Evolutionary conservation across 169 alveolate genomes (phyloP), one percentile per base, ranked within the genome.

Genomic region (Amoebophrya sp.): DNA sequence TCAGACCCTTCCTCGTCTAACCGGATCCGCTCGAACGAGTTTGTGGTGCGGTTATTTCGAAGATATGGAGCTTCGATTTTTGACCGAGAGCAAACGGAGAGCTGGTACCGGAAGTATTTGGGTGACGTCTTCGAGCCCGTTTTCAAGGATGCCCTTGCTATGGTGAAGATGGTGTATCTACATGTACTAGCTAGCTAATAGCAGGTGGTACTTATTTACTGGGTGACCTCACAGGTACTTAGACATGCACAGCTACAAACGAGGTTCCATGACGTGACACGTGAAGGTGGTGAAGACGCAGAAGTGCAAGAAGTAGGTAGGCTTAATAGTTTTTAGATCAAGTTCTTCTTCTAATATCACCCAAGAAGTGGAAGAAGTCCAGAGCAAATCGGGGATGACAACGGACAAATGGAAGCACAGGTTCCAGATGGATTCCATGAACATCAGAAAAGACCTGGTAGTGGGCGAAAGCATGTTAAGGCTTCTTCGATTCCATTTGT

Each of bases 31-130:
- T 29, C 18, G 83, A 65, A 65, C 83, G 83, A 65, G 33, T 65
- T 65, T 26, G 12, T 6, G 36, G n/a, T 65, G 83, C 83, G 83
- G 83, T 26, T 65, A 36, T 6, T 6, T 36, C 83, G 83, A 1
- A 6, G 26, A 10, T 65, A 6, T 36, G 83, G 83, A 10, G 39
- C n/a, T 29, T 12, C 36, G 10, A 65, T 65, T 18, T 65, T 65
- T 36, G 83, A 65, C 26, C 83, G 83, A 6, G 83, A 65, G 83
- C 83, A 65, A 36, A 65, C 83, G 36, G 83, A 65, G 83, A 26
- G 39, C 38, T 65, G 83, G 83, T 65, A 65, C 83, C 83, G 83
- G 39, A 65, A 65, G 83, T 65, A 65, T 36, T 18, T 65, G 33
- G 83, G 83, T 36, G 83, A 65, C 10, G 83, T 65, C 38, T 65